Base-by-base conservation (phyloP, 1,284 basidiomycete species). In the Phenoliferia sp. region DNA sequence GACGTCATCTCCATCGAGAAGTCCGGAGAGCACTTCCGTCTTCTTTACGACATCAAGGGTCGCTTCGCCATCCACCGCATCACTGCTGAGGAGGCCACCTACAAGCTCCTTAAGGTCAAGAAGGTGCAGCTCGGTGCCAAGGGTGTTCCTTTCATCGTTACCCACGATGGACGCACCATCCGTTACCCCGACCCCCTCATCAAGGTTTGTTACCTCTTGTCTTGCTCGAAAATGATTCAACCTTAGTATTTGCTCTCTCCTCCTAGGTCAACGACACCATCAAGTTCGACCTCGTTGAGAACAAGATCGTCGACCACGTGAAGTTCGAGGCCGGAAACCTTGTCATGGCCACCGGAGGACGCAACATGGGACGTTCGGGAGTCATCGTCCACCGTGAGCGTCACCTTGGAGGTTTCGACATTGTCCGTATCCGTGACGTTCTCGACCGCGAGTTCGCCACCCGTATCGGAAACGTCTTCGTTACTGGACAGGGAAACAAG, bases 61-160 rank as follows among this genome's bases (percentile, higher is more conserved):
- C 94, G 95, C 77, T 99, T 99, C 85, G 91, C 94, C 74, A 95
- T 99, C 82, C 95, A 99, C 87, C 93, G 96, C 79, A 99, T 99
- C 87, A 94, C 94, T 74, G 86, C 90, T 62, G 96, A 99, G 84
- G 95, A 99, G 83, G 93, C 95, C 63, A 83, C 85, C 77, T 99
- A 95, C 89, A 99, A 99, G 84, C 93, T 99, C 79, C 86, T 91
- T 81, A 99, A 99, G 83, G 95, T 99, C 76, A 88, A 87, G 81
- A 90, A 89, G 79, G 88, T 94, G 64, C 92, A 93, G 75, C 84
- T 99, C 76, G 95, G 96, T 74, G 86, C 88, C 76, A 90, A 92
- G 80, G 94, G 94, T 79, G 94, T 99, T 64, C 96, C 95, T 66
- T 89, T 94, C 85, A 84, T 99, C 76, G 92, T 98, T 82, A 98